A percentile compares a stretch with the other conserved stretches of the same genome.
Evolutionary conservation across 768 basidiomycete genomes (phyloP).

Genomic region (Termitomyces sp.): DNA sequence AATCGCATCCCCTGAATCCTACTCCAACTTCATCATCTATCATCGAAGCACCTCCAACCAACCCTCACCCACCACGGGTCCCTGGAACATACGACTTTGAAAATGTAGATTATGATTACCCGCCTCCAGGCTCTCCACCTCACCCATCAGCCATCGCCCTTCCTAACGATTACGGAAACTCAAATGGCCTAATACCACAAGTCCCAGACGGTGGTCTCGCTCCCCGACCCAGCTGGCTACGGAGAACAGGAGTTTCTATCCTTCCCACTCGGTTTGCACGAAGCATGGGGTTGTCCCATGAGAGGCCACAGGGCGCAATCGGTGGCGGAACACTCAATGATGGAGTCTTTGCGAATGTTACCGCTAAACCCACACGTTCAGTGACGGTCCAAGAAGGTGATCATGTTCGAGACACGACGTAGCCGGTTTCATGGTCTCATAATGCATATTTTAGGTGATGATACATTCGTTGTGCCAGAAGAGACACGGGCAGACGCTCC

Average conservation of each 20-base stretch:
- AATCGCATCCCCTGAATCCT: slow-evolving; percentile 50
- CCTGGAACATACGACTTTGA: slow-evolving; percentile 73
- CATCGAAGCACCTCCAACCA: slow-evolving; percentile 15
- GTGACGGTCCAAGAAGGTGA: slow-evolving; percentile 55
- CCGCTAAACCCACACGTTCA: slow-evolving; percentile 73
- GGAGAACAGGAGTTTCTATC: slow-evolving; percentile 47
- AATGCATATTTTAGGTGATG: slow-evolving; percentile 44
- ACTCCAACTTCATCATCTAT: slow-evolving; percentile 24
- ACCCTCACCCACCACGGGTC: slow-evolving; percentile 16
- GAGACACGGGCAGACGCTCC: slow-evolving; percentile 78
- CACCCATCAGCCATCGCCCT: slow-evolving; percentile 55
- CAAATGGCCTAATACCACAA: slow-evolving; percentile 63
- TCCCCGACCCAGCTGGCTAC: slow-evolving; percentile 46
- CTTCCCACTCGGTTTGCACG: slow-evolving; percentile 48
- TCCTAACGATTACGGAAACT: slow-evolving; percentile 69
- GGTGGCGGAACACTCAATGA: slow-evolving; percentile 75
- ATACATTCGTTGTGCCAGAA: slow-evolving; percentile 76
- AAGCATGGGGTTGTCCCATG: slow-evolving; percentile 37
- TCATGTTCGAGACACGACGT: slow-evolving; percentile 12
- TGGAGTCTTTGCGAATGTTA: slow-evolving; percentile 94
- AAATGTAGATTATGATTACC: slow-evolving; percentile 70
- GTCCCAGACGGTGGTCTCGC: slow-evolving; percentile 27
- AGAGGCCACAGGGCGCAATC: slow-evolving; percentile 36
- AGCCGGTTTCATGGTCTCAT: not conserved
- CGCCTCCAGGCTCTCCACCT: slow-evolving; percentile 83